Evolutionary conservation across 1,139 yeast species (phyloP).

Genomic region (Candida sp.): DNA sequence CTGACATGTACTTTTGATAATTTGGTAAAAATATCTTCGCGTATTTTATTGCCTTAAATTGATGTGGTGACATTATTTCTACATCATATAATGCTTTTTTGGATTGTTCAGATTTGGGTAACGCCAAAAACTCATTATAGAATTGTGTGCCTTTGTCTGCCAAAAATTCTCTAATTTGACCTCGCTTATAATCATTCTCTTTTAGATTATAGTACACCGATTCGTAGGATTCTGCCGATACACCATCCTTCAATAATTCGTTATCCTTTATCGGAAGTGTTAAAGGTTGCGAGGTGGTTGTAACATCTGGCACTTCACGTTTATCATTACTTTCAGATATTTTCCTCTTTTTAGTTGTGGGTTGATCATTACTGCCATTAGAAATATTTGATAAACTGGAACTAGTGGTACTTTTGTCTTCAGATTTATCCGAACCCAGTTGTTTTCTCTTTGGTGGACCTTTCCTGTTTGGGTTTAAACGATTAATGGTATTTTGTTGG

Average conservation of each 20-base stretch:
- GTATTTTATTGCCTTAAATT: conserved; percentile 28
- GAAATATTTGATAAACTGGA: background rate
- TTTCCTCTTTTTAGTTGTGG: conserved; percentile 18
- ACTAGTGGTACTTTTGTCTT: conserved; percentile 4
- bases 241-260: conserved; percentile 37
- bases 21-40: conserved; percentile 33
- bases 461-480: conserved; percentile 15
- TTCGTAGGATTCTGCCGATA: conserved; percentile 47
- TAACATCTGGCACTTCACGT: conserved; percentile 3
- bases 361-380: background rate
- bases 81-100: conserved; percentile 10
- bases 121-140: conserved; percentile 8
- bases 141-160: conserved; percentile 19
- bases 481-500: conserved; percentile 29
- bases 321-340: conserved; percentile 6
- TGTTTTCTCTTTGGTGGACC: conserved; percentile 22
- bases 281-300: conserved; percentile 7
- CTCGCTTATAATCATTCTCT: conserved; percentile 47
- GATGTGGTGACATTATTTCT: conserved; percentile 20
- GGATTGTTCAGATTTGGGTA: conserved; percentile 12
- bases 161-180: conserved; percentile 24
- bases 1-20: conserved; percentile 25
- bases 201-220: conserved; percentile 47
- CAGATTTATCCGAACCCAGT: conserved; percentile 23
- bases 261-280: conserved; percentile 35